phyloP scores from a whole-genome alignment of 139 green algal species.

The Pycnococcus provasolii region DNA sequence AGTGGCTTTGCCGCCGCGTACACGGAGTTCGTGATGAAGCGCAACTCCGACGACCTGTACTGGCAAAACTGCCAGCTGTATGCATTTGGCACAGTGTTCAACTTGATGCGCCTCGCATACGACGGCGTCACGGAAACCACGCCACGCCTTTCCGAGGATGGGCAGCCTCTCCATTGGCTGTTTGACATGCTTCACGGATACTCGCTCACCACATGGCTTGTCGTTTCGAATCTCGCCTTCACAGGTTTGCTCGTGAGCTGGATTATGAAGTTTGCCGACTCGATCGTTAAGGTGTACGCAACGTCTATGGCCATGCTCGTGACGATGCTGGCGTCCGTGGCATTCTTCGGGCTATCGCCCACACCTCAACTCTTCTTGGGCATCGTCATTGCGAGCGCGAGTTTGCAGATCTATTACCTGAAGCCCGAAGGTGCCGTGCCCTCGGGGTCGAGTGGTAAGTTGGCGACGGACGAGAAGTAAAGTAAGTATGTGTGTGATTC shows the following conservation, averaged over 20 bases:
- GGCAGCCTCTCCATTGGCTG: too few species aligned
- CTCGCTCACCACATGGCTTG: constrained; percentile 37
- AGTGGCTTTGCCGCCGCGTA: constrained; percentile 34
- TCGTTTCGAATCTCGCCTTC: constrained; percentile 47
- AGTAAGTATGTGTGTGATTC: too few species aligned
- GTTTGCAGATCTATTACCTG: constrained; percentile 20
- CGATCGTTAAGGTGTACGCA: constrained; percentile 53
- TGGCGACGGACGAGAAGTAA: too few species aligned
- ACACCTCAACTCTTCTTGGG: constrained; percentile 43
- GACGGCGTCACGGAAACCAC: constrained; percentile 8
- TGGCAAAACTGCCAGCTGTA: constrained; percentile 51
- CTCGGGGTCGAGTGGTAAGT: too few species aligned
- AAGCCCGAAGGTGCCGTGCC: not conserved
- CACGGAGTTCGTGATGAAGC: constrained; percentile 49
- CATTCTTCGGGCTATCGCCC: constrained; percentile 39
- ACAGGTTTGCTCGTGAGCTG: constrained; percentile 40
- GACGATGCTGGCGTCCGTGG: constrained; percentile 41
- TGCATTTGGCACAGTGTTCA: constrained; percentile 39
- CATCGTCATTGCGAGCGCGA: constrained; percentile 35
- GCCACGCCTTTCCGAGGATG: too few species aligned
- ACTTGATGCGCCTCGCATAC: constrained; percentile 27
- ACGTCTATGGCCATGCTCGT: constrained; percentile 57
- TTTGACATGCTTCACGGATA: constrained; percentile 35
- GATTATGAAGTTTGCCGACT: constrained; percentile 66
- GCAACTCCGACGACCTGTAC: constrained; percentile 41